Evolutionary conservation across 192 early-diverging fungal species (phyloP), one percentile per base, ranked within the genome.

Genomic region (Paraglomus brasilianum): DNA sequence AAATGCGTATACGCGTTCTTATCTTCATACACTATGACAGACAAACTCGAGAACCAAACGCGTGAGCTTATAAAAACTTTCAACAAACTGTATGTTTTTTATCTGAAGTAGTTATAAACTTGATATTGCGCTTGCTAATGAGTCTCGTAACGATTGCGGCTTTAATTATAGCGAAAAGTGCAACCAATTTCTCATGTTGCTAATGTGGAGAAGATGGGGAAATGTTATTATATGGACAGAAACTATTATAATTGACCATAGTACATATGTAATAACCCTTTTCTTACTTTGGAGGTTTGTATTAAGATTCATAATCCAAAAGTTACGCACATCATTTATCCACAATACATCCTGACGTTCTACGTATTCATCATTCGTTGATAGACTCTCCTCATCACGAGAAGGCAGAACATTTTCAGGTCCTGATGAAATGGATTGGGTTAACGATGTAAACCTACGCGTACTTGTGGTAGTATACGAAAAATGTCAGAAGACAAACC

Each of bases 391-490:
- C n/a, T n/a, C n/a, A n/a, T n/a, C n/a, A n/a, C n/a, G n/a, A n/a
- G n/a, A n/a, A n/a, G n/a, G n/a, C n/a, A n/a, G n/a, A n/a, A n/a
- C n/a, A n/a, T n/a, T n/a, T n/a, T n/a, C n/a, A n/a, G n/a, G n/a
- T n/a, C n/a, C n/a, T n/a, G n/a, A 65, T 38, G 40, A 65, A 65
- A 65, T 65, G 46, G 63, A 50, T 65, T 65, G 63, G 60, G 47
- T 65, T 17, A 65, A 22, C 19, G 11, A 50, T 65, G 30, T 65
- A 49, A 65, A 65, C 15, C 47, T 65, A 50, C 17, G 36, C 36
- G n/a, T 65, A 65, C 47, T 65, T 65, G n/a, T n/a, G 63, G 39
- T 19, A 9, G 30, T 65, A 39, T 21, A 65, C 50, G 46, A 65
- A 65, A 65, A 30, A 65, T 65, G 30, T 50, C 30, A 49, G 46